Evolutionary conservation across 1,284 basidiomycete species (phyloP).

Genomic region (Neolentinus lepideus): DNA sequence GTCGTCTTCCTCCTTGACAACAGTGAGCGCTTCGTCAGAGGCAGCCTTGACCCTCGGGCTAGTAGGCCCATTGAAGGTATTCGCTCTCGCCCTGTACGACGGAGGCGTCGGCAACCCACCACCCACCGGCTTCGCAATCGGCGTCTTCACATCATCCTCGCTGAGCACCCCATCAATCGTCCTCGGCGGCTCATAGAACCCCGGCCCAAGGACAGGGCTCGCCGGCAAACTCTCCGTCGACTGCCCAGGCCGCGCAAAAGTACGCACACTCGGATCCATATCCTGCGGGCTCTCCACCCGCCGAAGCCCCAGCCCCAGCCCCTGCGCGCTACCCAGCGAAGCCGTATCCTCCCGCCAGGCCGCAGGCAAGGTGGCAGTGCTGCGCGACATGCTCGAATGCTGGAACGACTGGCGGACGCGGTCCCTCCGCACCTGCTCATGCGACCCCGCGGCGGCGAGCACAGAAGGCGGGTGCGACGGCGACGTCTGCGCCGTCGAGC

Average conservation of each 20-base stretch:
- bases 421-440: slow-evolving; percentile 6
- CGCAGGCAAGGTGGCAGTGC: slow-evolving; percentile 27
- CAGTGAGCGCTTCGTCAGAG: not conserved
- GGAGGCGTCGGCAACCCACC: not conserved
- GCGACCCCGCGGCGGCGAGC: slow-evolving; percentile 5
- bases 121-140: slow-evolving; percentile 8
- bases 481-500: not conserved
- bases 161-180: not conserved
- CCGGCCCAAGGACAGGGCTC: slow-evolving; percentile 14
- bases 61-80: slow-evolving; percentile 11
- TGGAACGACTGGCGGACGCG: slow-evolving; percentile 16
- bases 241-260: slow-evolving; percentile 61
- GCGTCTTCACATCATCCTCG: slow-evolving; percentile 12
- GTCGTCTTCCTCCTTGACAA: not conserved
- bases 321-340: slow-evolving; percentile 3
- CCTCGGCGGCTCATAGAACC: not conserved
- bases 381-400: slow-evolving; percentile 18
- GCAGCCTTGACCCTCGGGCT: slow-evolving; percentile 4
- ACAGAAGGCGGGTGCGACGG: slow-evolving; percentile 2
- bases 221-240: slow-evolving; percentile 60
- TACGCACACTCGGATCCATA: slow-evolving; percentile 55
- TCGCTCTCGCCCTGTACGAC: slow-evolving; percentile 8
- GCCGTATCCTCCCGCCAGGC: slow-evolving; percentile 14
- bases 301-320: not conserved
- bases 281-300: not conserved